Base-by-base conservation (phyloP, 768 basidiomycete species). In the Suillus discolor region DNA sequence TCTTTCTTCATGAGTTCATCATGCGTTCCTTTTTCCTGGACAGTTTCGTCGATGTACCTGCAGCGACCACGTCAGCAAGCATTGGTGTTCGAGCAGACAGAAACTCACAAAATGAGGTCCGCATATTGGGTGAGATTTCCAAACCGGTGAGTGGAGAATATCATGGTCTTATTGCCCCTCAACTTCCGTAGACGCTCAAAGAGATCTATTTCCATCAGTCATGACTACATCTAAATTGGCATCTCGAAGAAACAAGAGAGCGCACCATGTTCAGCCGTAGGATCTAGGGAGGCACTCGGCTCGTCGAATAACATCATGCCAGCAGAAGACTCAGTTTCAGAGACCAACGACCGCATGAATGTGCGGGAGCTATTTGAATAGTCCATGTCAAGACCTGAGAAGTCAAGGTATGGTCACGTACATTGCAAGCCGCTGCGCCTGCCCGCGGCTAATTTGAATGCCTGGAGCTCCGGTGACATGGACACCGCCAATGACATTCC, bases 351-450 rank as follows among this genome's bases (percentile, higher is more conserved):
- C 23, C 87, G 84, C 89, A 91, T 91, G 71, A 91, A 91, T 16
- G 83, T 88, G 42, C 89, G 82, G 16, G 89, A 87, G 64, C 87
- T 89, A 65, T 51, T 11, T 6, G 25, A 11, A 60, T 49, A 20
- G 23, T 45, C 13, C 57, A 20, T 25, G 28, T 44, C 44, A 6
- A 45, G 42, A 44, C 42, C 16, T 18, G 6, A 44, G 16, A 44
- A 18, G 42, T 18, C 42, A 44, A 44, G 42, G 42, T 18, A 44
- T 18, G 57, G 44, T 51, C 39, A 36, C 25, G 13, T 74, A 91
- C 89, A 93, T 77, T 12, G 89, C 90, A 66, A 92, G 82, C 62
- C 89, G 80, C 69, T 92, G 91, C 83, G 88, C 86, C 73, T 92
- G 89, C 0, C 91, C 91, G 3, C 91, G 91, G 61, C 88, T 89